phyloP scores from a whole-genome alignment of 139 green algal species.

The Tetradesmus lagerheimii region DNA sequence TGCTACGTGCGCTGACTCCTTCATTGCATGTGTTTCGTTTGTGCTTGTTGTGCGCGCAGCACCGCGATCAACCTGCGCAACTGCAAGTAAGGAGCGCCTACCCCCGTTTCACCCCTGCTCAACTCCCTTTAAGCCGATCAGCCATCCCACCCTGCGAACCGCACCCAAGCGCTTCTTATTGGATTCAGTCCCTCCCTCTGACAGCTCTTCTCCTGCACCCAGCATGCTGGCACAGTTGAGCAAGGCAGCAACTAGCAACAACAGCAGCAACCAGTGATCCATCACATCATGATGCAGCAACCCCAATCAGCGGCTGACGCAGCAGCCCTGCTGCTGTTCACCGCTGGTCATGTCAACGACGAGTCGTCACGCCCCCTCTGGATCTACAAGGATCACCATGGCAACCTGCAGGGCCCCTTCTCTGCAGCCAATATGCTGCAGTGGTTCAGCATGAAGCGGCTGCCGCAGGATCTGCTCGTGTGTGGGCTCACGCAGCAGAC shows the following conservation, averaged over 20 bases:
- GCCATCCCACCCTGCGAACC: neutral
- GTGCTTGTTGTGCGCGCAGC: neutral
- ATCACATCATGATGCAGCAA: slow-evolving; percentile 34
- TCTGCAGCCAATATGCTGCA: slow-evolving; percentile 42
- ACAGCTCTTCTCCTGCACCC: neutral
- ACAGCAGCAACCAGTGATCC: neutral
- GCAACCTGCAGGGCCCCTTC: slow-evolving; percentile 38
- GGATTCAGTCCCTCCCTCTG: neutral
- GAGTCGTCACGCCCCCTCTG: slow-evolving; percentile 14
- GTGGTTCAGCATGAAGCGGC: slow-evolving; percentile 5
- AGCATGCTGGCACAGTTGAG: neutral
- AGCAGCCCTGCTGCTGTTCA: slow-evolving; percentile 31
- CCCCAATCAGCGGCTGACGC: neutral
- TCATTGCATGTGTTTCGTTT: neutral
- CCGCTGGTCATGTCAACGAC: slow-evolving; percentile 6
- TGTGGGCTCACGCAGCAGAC: slow-evolving; percentile 23
- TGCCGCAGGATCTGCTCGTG: slow-evolving; percentile 15
- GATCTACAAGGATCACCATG: slow-evolving; percentile 45
- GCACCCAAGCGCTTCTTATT: neutral
- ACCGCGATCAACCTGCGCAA: neutral
- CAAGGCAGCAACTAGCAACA: neutral
- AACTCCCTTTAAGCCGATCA: neutral
- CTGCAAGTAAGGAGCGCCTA: neutral
- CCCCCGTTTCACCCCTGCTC: neutral
- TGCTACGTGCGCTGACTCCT: neutral